These are phyloP conservation scores for Pholiota microspora DNA, from an alignment of 768 basidiomycete genomes.

Conservation along the genomic window DNA sequence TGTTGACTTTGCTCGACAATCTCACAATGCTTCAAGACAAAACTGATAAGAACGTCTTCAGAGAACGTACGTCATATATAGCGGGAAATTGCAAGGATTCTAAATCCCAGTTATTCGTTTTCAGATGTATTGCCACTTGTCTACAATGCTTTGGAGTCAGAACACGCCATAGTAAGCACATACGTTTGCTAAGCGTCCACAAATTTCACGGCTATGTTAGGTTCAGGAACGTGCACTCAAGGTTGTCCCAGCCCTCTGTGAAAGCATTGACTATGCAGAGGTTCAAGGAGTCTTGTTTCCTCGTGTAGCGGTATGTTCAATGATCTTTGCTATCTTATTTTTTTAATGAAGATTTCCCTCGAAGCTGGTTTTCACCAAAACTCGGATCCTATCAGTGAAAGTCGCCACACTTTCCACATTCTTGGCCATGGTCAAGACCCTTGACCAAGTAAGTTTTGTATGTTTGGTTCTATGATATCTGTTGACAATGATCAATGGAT, in stretches of 20 bases:
- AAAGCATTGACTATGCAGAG: conserved; percentile 93
- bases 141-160: conserved; percentile 95
- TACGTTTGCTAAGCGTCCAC: no score
- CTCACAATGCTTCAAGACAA: conserved; percentile 84
- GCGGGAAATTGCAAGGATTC: not conserved
- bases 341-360: not conserved
- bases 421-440: conserved; percentile 81
- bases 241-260: conserved; percentile 83
- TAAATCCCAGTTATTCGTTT: not conserved
- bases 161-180: conserved; percentile 70
- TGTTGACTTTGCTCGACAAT: conserved; percentile 91
- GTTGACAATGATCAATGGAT: not conserved
- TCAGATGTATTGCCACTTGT: conserved; percentile 94
- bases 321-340: not conserved
- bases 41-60: conserved; percentile 81
- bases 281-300: conserved; percentile 89
- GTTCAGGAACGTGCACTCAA: conserved; percentile 91
- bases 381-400: conserved; percentile 86
- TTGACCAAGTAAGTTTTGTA: conserved; percentile 66
- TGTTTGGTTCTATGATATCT: not conserved
- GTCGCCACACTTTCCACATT: conserved; percentile 86
- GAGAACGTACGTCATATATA: conserved; percentile 66
- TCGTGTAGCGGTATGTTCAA: conserved; percentile 75
- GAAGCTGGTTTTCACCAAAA: conserved; percentile 91
- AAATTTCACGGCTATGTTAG: no score